A percentile compares a stretch with the other conserved stretches of the same genome.
These are phyloP conservation scores for Russula lepida DNA, from an alignment of 768 basidiomycete species.

Conservation along the genomic window DNA sequence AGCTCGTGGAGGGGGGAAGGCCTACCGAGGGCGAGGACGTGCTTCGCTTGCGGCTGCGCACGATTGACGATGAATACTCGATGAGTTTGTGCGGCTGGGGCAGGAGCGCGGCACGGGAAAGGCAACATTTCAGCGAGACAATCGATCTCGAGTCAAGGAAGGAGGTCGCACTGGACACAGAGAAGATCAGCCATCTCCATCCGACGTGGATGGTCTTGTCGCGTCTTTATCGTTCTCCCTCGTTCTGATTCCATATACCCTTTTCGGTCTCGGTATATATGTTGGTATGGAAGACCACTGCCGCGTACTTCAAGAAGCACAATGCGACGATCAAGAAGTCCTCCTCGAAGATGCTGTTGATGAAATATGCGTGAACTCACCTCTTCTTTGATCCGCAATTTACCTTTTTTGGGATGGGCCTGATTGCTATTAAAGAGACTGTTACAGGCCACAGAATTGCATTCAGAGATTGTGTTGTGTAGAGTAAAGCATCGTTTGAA, in stretches of 20 bases:
- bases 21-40: constrained; percentile 41
- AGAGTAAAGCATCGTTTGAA: no score
- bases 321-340: constrained; percentile 90
- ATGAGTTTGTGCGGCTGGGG: constrained; percentile 57
- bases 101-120: constrained; percentile 76
- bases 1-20: constrained; percentile 63
- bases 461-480: no score
- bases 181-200: constrained; percentile 97
- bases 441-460: no score
- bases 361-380: constrained; percentile 64
- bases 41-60: constrained; percentile 59
- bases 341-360: constrained; percentile 78
- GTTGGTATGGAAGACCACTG: no score
- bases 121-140: constrained; percentile 66
- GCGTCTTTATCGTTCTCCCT: neutral
- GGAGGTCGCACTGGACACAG: constrained; percentile 86
- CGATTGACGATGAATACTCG: constrained; percentile 73
- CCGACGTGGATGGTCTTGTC: constrained; percentile 45
- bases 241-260: neutral
- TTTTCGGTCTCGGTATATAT: constrained; percentile 41
- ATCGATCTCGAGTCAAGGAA: constrained; percentile 91
- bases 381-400: neutral
- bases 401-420: neutral
- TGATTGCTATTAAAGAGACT: neutral
- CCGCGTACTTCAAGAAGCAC: constrained; percentile 88